Evolutionary conservation across 2,329 filamentous ascomycete genomes (phyloP), one percentile per base, ranked within the genome.

Genomic region (Metarhizium sp.): DNA sequence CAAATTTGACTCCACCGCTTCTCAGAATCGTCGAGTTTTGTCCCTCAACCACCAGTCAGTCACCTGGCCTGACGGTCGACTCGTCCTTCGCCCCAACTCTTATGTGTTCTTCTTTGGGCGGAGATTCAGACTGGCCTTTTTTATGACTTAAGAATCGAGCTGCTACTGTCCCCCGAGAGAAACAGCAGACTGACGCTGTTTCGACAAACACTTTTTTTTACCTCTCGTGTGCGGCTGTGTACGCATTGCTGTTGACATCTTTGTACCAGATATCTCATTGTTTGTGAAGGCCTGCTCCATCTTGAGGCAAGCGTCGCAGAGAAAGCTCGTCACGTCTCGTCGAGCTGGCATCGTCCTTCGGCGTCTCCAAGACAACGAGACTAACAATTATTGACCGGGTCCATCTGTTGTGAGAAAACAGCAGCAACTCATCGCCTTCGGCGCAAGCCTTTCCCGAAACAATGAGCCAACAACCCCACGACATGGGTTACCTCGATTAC

Each of bases 401-500:
- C 54, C 45, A 52, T 50, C 60, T 62, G 61, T 61, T 64, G 60
- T 52, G 55, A 58, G 58, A 58, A 55, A 60, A 56, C 61, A 62
- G 65, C 60, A 60, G 55, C 51, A 55, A 50, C 57, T 55, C 61
- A 55, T 47, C 61, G 59, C 57, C 54, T 59, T 59, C 59, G 60
- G 61, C 58, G 57, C 54, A 48, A 45, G 2, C 32, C 25, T 48
- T 42, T 47, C 25, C 46, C 36, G 48, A 5, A 40, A 68, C 58
- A 53, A 73, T 73, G 71, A 69, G 67, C 62, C 79, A 81, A 66
- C 79, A 79, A 66, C 71, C 67, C 55, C 75, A 79, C 69, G 84
- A 88, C 58, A 84, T 87, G 78, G 63, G 68, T 55, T 91, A 89
- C 75, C 83, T 88, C 73, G 86, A 89, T 62, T 87, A 88, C 63